Conservation (phyloP, 768 basidiomycete genomes). For the Lentinula raphanica region DNA sequence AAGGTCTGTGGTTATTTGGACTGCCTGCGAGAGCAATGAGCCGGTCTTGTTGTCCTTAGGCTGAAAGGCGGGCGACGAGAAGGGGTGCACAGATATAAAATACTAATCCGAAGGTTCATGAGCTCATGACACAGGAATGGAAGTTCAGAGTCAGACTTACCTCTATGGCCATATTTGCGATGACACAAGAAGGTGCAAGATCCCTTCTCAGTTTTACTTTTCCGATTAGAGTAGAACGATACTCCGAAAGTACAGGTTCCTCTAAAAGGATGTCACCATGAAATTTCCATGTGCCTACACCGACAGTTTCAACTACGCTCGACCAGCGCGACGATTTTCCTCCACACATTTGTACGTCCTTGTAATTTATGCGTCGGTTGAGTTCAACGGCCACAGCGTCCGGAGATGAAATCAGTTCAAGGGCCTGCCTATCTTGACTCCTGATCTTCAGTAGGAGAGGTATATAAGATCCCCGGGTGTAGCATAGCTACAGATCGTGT, state of each 20-base stretch:
- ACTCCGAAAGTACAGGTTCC: background rate
- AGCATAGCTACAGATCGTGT: conserved; percentile 5
- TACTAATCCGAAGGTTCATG: background rate
- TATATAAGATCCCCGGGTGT: conserved; percentile 12
- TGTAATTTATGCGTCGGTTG: conserved; percentile 4
- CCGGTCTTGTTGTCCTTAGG: background rate
- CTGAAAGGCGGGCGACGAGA: background rate
- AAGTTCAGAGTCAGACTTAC: background rate
- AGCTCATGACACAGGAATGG: background rate
- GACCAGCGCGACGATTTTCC: conserved; percentile 6
- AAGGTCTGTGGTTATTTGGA: conserved; percentile 2
- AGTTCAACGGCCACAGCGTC: conserved; percentile 2
- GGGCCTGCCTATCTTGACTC: conserved; percentile 8
- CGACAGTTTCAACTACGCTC: background rate
- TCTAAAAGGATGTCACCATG: background rate
- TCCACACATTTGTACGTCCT: conserved; percentile 7
- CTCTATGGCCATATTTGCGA: conserved; percentile 3
- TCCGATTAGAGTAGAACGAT: background rate
- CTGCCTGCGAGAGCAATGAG: background rate
- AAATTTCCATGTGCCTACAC: background rate
- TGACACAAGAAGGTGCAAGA: background rate
- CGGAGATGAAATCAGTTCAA: conserved; percentile 11
- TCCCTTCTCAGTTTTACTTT: background rate
- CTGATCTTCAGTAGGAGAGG: conserved; percentile 5
- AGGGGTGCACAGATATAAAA: background rate